Evolutionary conservation across 768 basidiomycete species (phyloP).

Genomic region (Calocybe indica): DNA sequence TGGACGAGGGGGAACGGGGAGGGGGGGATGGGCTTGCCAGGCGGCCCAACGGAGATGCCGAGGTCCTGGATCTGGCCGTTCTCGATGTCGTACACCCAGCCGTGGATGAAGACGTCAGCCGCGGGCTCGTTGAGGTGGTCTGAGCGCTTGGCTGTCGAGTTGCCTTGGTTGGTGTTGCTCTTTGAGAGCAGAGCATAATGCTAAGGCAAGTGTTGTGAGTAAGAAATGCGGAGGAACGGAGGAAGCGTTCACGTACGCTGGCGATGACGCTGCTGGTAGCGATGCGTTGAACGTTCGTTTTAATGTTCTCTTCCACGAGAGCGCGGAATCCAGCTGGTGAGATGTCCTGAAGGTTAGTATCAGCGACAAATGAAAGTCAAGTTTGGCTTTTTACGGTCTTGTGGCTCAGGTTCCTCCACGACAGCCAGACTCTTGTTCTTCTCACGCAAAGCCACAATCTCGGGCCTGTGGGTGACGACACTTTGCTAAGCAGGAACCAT

Average conservation of each 20-base stretch:
- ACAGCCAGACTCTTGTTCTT: slow-evolving; percentile 6
- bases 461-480: slow-evolving; percentile 7
- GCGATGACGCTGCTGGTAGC: slow-evolving; percentile 20
- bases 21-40: slow-evolving; percentile 25
- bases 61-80: slow-evolving; percentile 45
- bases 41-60: slow-evolving; percentile 31
- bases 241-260: slow-evolving; percentile 13
- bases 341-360: not conserved
- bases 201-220: slow-evolving; percentile 2
- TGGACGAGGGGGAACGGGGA: slow-evolving; percentile 19
- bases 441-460: slow-evolving; percentile 13
- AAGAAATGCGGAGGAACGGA: not conserved
- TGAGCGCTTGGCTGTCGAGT: slow-evolving; percentile 6
- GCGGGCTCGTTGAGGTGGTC: slow-evolving; percentile 11
- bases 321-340: slow-evolving; percentile 14
- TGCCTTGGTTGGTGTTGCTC: not conserved
- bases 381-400: slow-evolving; percentile 11
- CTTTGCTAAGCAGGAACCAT: not conserved
- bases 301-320: slow-evolving; percentile 16
- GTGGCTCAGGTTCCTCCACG: slow-evolving; percentile 9
- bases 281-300: slow-evolving; percentile 21
- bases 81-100: slow-evolving; percentile 56
- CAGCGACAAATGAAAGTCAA: not conserved
- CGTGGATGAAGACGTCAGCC: slow-evolving; percentile 37
- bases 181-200: slow-evolving; percentile 15